Evolutionary conservation across 495 filamentous ascomycete genomes (phyloP).

Genomic region (Saxophila tyrrhenica): DNA sequence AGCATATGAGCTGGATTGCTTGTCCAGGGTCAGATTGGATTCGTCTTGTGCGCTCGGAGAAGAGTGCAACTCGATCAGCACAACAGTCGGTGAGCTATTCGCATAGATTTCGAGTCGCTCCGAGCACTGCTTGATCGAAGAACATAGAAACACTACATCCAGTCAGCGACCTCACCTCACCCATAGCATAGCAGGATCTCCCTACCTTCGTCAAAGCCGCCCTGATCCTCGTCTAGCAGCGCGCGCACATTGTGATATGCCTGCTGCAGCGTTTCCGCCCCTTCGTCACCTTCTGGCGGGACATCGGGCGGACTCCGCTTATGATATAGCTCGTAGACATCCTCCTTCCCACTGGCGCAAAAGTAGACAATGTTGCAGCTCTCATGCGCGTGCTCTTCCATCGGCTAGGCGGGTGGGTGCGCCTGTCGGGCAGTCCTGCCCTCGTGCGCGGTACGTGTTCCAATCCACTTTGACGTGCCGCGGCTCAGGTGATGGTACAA

Average conservation of each 20-base stretch:
- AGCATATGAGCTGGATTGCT: not conserved
- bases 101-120: slow-evolving; percentile 12
- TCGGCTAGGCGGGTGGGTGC: not conserved
- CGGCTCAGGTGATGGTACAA: not conserved
- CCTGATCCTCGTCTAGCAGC: slow-evolving; percentile 18
- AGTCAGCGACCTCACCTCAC: not conserved
- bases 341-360: slow-evolving; percentile 7
- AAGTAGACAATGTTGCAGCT: slow-evolving; percentile 17
- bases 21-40: not conserved
- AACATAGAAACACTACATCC: slow-evolving; percentile 14
- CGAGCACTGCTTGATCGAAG: slow-evolving; percentile 1
- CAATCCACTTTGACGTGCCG: not conserved
- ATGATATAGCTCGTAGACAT: slow-evolving; percentile 10
- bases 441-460: not conserved
- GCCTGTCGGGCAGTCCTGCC: not conserved
- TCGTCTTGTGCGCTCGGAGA: not conserved
- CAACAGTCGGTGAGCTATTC: slow-evolving; percentile 6
- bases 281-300: not conserved
- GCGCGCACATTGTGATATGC: slow-evolving; percentile 11
- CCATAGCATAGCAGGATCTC: not conserved
- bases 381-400: slow-evolving; percentile 12
- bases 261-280: not conserved
- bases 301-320: not conserved
- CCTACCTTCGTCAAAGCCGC: slow-evolving; percentile 17
- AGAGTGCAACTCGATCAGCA: slow-evolving; percentile 11